These are phyloP conservation scores for Sistotremastrum niveocremeum DNA, from an alignment of 768 basidiomycete genomes.

Conservation along the genomic window DNA sequence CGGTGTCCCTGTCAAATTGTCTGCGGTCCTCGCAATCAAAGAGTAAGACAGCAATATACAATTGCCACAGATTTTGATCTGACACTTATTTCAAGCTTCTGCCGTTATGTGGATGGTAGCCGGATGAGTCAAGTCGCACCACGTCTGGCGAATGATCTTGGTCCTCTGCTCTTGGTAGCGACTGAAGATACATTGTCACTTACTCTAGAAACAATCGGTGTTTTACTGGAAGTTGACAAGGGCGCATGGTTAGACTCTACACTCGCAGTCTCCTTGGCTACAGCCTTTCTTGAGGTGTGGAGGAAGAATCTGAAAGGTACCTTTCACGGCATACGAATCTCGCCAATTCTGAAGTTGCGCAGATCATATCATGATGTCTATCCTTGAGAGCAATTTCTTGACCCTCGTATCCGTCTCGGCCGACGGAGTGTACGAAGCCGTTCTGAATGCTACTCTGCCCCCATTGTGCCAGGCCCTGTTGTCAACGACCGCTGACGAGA, in stretches of 20 bases:
- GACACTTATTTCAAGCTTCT: slow-evolving; percentile 41
- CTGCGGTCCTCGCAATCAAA: slow-evolving; percentile 84
- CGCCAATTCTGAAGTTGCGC: slow-evolving; percentile 7
- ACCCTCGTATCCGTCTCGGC: slow-evolving; percentile 45
- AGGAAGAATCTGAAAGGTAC: slow-evolving; percentile 74
- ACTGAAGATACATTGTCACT: slow-evolving; percentile 84
- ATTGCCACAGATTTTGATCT: neutral
- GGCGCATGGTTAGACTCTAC: slow-evolving; percentile 60
- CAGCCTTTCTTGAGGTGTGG: slow-evolving; percentile 71
- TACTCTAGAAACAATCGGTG: slow-evolving; percentile 74
- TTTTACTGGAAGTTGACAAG: slow-evolving; percentile 60
- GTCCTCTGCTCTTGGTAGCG: slow-evolving; percentile 67
- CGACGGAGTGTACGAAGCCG: slow-evolving; percentile 50
- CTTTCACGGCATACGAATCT: slow-evolving; percentile 1
- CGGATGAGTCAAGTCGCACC: slow-evolving; percentile 51
- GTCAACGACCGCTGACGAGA: slow-evolving; percentile 43
- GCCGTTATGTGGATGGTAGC: slow-evolving; percentile 45
- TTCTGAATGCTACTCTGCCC: slow-evolving; percentile 65
- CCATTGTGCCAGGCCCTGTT: slow-evolving; percentile 52
- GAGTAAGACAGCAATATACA: slow-evolving; percentile 42
- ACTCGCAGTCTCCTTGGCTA: slow-evolving; percentile 50
- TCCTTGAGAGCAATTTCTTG: slow-evolving; percentile 34
- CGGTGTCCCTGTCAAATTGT: slow-evolving; percentile 81
- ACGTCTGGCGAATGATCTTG: slow-evolving; percentile 66
- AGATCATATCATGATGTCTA: slow-evolving; percentile 86